Conservation (phyloP, 805 yeast genomes). For the Tetrapisispora namnaoensis region DNA sequence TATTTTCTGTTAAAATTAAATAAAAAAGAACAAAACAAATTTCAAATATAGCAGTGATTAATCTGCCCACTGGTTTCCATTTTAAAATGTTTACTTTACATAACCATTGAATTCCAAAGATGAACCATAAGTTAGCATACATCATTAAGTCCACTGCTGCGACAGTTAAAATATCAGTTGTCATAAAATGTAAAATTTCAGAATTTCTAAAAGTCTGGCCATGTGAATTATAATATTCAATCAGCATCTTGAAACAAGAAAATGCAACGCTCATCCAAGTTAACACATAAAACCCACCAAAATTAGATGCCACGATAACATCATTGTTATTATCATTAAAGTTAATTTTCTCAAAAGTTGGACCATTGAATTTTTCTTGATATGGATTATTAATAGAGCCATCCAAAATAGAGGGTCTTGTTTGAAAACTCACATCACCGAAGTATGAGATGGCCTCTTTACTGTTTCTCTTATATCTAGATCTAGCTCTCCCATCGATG, state of each 20-base stretch:
- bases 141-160: conserved; percentile 65
- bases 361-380: conserved; percentile 22
- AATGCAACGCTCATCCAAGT: conserved; percentile 64
- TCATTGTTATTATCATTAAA: background rate
- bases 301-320: conserved; percentile 24
- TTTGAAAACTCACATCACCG: conserved; percentile 41
- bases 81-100: conserved; percentile 36
- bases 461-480: conserved; percentile 15
- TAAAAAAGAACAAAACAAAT: conserved; percentile 42
- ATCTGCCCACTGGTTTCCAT: conserved; percentile 64
- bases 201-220: conserved; percentile 34
- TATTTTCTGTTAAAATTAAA: conserved; percentile 45
- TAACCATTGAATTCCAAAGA: conserved; percentile 47
- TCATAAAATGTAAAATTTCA: conserved; percentile 48
- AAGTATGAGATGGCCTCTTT: conserved; percentile 39
- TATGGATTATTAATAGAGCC: conserved; percentile 26
- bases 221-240: conserved; percentile 41
- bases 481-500: conserved; percentile 15
- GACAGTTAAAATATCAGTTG: conserved; percentile 52
- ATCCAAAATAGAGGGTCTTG: conserved; percentile 45
- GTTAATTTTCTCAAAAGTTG: conserved; percentile 18
- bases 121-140: conserved; percentile 60
- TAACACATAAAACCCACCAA: conserved; percentile 73
- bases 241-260: conserved; percentile 41
- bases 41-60: conserved; percentile 50